phyloP scores from a whole-genome alignment of 495 filamentous ascomycete species.

The Tuber borchii region DNA sequence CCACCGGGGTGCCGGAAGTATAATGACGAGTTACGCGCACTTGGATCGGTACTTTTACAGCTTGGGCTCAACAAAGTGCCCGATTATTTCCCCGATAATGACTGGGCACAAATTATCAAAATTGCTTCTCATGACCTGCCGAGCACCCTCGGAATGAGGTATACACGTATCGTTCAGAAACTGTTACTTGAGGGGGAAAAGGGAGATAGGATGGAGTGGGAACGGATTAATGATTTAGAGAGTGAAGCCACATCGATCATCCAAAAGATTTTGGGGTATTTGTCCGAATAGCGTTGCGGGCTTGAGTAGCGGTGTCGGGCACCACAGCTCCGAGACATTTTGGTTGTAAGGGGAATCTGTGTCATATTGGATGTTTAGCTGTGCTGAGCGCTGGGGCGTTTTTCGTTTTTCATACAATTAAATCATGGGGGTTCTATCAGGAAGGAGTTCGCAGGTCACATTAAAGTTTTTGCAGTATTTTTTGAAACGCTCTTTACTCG shows the following conservation, averaged over 20 bases:
- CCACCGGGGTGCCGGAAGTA: rapidly evolving
- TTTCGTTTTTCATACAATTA: too few species aligned
- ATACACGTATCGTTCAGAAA: background rate
- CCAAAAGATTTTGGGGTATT: background rate
- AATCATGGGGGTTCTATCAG: too few species aligned
- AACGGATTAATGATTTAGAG: background rate
- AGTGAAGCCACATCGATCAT: background rate
- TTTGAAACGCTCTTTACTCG: too few species aligned
- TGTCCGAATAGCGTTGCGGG: background rate
- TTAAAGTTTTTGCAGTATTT: too few species aligned
- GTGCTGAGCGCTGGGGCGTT: too few species aligned
- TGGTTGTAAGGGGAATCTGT: too few species aligned
- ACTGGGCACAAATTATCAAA: background rate
- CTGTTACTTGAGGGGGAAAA: background rate
- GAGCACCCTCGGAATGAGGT: background rate
- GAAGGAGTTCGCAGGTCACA: too few species aligned
- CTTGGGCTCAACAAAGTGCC: background rate
- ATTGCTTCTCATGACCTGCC: background rate
- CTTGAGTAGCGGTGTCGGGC: too few species aligned
- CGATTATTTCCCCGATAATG: background rate
- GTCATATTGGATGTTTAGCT: too few species aligned
- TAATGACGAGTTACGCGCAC: background rate
- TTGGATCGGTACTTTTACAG: background rate
- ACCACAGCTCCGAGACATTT: too few species aligned
- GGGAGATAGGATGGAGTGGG: background rate